Conservation (phyloP, 1,284 basidiomycete genomes). For the Testicularia cyperi region DNA sequence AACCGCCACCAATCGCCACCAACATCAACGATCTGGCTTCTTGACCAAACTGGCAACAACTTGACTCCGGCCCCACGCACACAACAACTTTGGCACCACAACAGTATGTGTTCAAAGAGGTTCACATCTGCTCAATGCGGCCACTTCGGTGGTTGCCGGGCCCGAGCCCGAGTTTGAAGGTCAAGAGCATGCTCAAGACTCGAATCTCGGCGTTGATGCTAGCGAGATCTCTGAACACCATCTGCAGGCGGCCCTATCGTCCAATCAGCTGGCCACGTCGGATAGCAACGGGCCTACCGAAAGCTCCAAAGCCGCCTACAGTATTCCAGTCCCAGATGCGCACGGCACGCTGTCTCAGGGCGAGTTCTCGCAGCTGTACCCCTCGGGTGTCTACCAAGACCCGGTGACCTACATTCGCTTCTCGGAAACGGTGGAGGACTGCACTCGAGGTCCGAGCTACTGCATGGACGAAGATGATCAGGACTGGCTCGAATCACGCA, state of each 20-base stretch:
- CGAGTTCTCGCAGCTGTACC: constrained; percentile 50
- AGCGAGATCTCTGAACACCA: constrained; percentile 57
- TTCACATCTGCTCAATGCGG: constrained; percentile 43
- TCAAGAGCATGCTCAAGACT: constrained; percentile 50
- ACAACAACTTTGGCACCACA: neutral
- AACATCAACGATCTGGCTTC: too few relatives aligned
- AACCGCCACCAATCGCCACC: too few relatives aligned
- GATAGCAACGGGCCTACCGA: constrained; percentile 23
- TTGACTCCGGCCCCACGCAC: neutral
- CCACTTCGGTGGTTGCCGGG: constrained; percentile 48
- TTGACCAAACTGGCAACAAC: neutral
- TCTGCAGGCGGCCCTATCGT: constrained; percentile 58
- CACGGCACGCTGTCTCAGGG: constrained; percentile 42
- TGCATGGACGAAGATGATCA: constrained; percentile 95
- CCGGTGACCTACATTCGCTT: constrained; percentile 74
- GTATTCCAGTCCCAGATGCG: constrained; percentile 58
- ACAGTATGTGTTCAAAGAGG: constrained; percentile 52
- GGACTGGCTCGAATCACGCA: constrained; percentile 89
- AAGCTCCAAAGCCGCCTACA: constrained; percentile 44
- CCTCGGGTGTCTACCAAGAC: constrained; percentile 53
- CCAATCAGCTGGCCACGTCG: constrained; percentile 51
- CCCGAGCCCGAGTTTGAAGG: constrained; percentile 51
- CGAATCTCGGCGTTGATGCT: constrained; percentile 52
- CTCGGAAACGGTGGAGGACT: constrained; percentile 87
- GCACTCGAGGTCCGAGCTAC: constrained; percentile 70